A percentile compares a stretch with the other conserved stretches of the same genome.
Evolutionary conservation across 768 basidiomycete species (phyloP).

Genomic region (Favolaschia claudopus): DNA sequence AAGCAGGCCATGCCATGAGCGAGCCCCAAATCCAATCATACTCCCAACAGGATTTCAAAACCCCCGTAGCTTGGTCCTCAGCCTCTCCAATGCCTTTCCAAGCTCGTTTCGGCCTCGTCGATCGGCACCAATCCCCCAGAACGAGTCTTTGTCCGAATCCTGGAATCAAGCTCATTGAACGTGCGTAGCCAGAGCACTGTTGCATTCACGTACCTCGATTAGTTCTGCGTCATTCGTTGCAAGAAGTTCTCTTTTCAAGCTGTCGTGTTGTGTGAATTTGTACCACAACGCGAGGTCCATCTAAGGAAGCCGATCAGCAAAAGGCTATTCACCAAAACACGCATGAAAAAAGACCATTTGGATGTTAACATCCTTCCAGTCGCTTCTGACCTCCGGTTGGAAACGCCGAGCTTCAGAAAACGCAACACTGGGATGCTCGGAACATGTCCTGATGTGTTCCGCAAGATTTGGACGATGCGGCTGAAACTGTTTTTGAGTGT

Average conservation of each 20-base stretch:
- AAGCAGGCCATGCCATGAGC: too few relatives aligned
- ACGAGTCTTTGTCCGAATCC: conserved; percentile 77
- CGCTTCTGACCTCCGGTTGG: conserved; percentile 62
- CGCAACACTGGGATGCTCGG: conserved; percentile 64
- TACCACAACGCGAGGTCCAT: conserved; percentile 70
- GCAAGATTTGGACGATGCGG: conserved; percentile 65
- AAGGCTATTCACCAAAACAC: too few relatives aligned
- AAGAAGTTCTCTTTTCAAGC: conserved; percentile 64
- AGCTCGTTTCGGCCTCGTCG: conserved; percentile 73
- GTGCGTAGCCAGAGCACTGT: background rate
- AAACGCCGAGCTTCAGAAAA: conserved; percentile 74
- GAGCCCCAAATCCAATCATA: too few relatives aligned
- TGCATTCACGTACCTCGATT: conserved; percentile 66
- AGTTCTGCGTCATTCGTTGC: conserved; percentile 71
- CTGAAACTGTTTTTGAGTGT: conserved; percentile 55
- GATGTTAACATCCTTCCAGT: conserved; percentile 73
- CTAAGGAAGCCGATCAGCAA: too few relatives aligned
- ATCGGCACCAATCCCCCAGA: conserved; percentile 77
- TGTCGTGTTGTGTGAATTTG: conserved; percentile 74
- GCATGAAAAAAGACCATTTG: conserved; percentile 56
- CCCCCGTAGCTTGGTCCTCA: conserved; percentile 63
- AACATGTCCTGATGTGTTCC: conserved; percentile 70
- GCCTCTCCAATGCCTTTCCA: conserved; percentile 70
- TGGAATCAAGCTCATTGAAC: conserved; percentile 29
- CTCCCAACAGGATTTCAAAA: too few relatives aligned